Base-by-base conservation (phyloP, 2,329 filamentous ascomycete species). In the Alternaria dauci region DNA sequence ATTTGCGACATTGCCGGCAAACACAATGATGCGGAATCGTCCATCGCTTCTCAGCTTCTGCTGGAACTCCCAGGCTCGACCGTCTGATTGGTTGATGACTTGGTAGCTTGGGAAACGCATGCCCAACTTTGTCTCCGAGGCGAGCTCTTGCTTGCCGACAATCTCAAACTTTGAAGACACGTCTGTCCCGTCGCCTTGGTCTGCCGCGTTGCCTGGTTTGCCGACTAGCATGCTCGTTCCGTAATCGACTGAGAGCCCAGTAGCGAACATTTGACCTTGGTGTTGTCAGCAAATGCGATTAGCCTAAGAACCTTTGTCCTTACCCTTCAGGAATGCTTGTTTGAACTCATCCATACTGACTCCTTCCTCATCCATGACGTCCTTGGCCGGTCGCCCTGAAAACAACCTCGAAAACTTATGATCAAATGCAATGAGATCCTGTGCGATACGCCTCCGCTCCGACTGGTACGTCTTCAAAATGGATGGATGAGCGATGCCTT, bases 261-360 rank as follows among this genome's bases (percentile, higher is more conserved):
- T 84, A 4, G 87, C 83, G 70, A 90, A 90, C 68, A 86, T 63
- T 63, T 87, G 86, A 1, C 86, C 85, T 65, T 4, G 9, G 6
- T 14, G 12, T 25, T 18, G 36, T 57, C 43, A 58, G 47, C 26
- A 25, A 20, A 16, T 5, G 11, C 8, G 2, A 3, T 11, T 11
- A 2, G 2, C 6, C 26, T 8, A 2, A 14, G 23, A 3, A 30
- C 2, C 4, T 14, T 11, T 18, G 16, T 5, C 14, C 51, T 16
- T 34, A 63, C 62, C 68, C 65, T 87, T 87, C 28, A 84, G 69
- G 65, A 90, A 89, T 0, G 84, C 84, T 0, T 84, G 76, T 66
- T 89, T 87, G 79, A 91, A 90, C 34, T 85, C 85, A 0, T 84
- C 82, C 85, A 89, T 87, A 63, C 80, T 86, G 56, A 90, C 84